Percentiles rank a stretch among this genome's conserved stretches.
Conservation (phyloP, 306 rosid species). For the Mucuna pruriens region DNA sequence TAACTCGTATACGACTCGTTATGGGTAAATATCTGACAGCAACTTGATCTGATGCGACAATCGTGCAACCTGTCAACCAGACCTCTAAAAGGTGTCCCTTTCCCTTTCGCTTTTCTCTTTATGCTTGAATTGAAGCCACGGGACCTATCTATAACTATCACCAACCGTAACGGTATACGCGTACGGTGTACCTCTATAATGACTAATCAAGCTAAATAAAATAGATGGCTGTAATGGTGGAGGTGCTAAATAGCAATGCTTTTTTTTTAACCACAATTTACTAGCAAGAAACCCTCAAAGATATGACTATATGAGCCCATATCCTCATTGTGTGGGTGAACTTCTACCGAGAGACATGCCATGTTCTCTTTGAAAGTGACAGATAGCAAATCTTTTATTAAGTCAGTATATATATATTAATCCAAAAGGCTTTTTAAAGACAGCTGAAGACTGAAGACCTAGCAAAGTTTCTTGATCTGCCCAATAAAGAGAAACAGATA, state of each 20-base stretch:
- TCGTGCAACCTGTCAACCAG: neutral
- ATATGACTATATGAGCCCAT: neutral
- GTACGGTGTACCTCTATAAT: neutral
- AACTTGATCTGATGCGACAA: conserved; percentile 14
- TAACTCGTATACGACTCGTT: neutral
- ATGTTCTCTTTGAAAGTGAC: conserved; percentile 31
- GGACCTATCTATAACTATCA: neutral
- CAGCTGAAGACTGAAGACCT: conserved; percentile 26
- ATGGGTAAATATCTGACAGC: neutral
- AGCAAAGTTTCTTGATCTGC: conserved; percentile 28
- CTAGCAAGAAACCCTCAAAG: neutral
- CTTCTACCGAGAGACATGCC: neutral
- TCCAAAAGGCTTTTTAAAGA: conserved; percentile 27
- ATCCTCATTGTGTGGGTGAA: neutral
- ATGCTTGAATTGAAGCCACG: neutral
- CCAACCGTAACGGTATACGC: neutral
- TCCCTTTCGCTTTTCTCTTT: neutral
- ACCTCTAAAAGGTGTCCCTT: neutral
- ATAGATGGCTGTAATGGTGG: neutral
- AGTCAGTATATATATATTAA: neutral
- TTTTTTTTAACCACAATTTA: neutral
- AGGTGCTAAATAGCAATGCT: neutral
- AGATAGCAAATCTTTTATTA: neutral
- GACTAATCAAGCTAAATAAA: neutral
- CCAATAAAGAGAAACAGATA: conserved; percentile 23